Base-by-base conservation (phyloP, 768 basidiomycete genomes). In the Lentinus brumalis region DNA sequence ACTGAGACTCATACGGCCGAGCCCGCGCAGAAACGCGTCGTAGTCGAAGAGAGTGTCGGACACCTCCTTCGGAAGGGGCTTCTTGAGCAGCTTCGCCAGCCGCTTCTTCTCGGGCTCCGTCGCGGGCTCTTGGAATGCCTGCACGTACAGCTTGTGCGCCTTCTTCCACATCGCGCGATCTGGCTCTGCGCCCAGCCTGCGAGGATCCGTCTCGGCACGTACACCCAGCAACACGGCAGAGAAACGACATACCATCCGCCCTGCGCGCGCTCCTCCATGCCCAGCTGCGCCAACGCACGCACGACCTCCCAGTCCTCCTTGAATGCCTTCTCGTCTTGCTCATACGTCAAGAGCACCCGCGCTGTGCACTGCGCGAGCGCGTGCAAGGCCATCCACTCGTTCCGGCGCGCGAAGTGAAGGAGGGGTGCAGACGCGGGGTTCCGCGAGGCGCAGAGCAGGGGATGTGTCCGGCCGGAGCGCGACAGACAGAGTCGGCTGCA, bases 1-100 rank as follows among this genome's bases (percentile, higher is more conserved):
- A 91, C 92, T 95, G 29, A 95, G 81, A 61, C 83, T 90, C 85
- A 92, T 92, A 46, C 87, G 81, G 2, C 92, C 90, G 38, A 93
- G 71, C 0, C 88, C 84, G 38, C 80, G 79, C 31, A 94, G 75
- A 72, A 93, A 95, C 3, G 83, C 85, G 30, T 90, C 86, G 66
- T 92, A 94, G 18, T 81, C 83, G 73, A 96, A 93, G 31, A 94
- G 73, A 14, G 83, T 83, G 14, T 75, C 73, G 5, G 78, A 78
- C 30, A 92, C 72, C 11, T 83, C 81, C 14, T 76, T 69, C 8
- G 81, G 79, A 11, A 80, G 50, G 0, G 77, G 74, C 55, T 73
- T 73, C 69, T 84, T 86, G 66, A 91, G 60, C n/a, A 89, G 66
- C 60, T 74, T 77, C 7, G 78, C 79, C 3, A 91, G 76, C 69